These are phyloP conservation scores for Lepidium sativum DNA, from an alignment of 345 rosid genomes.

Conservation along the genomic window DNA sequence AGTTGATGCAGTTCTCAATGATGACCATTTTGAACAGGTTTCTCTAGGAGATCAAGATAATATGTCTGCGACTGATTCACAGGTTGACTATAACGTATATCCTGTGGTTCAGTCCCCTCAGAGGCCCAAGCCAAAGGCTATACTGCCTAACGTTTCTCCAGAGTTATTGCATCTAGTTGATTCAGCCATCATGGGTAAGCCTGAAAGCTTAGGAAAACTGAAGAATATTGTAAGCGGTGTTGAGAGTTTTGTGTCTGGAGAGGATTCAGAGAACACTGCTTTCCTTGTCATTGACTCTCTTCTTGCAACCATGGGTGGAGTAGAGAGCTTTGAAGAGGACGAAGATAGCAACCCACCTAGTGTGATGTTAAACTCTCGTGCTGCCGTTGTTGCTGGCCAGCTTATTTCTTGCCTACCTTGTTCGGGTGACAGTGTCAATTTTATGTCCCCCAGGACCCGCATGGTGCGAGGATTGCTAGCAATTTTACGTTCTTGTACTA, in stretches of 20 bases:
- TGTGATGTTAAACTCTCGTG: constrained; percentile 94
- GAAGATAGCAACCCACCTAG: constrained; percentile 92
- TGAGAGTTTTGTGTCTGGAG: constrained; percentile 67
- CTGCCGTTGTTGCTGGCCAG: constrained; percentile 87
- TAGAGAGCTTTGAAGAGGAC: constrained; percentile 94
- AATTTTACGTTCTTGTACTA: constrained; percentile 84
- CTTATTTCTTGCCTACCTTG: constrained; percentile 84
- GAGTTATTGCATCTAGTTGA: constrained; percentile 94
- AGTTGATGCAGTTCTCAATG: constrained; percentile 37
- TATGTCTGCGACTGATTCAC: constrained; percentile 19
- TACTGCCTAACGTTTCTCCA: constrained; percentile 83
- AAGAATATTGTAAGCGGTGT: constrained; percentile 73
- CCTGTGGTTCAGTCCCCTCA: constrained; percentile 54
- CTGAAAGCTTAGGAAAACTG: constrained; percentile 76
- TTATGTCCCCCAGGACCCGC: constrained; percentile 88
- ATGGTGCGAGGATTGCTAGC: constrained; percentile 91
- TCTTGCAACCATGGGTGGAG: constrained; percentile 99
- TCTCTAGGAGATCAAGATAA: constrained; percentile 57
- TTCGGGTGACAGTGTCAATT: constrained; percentile 48
- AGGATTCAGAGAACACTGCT: constrained; percentile 64
- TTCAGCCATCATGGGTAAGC: constrained; percentile 98
- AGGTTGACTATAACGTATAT: constrained; percentile 19
- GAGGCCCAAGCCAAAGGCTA: constrained; percentile 52
- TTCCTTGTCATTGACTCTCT: constrained; percentile 87
- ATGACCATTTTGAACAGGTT: constrained; percentile 69